Evolutionary conservation across 2,329 filamentous ascomycete species (phyloP).

Genomic region (Sclerotinia glacialis): DNA sequence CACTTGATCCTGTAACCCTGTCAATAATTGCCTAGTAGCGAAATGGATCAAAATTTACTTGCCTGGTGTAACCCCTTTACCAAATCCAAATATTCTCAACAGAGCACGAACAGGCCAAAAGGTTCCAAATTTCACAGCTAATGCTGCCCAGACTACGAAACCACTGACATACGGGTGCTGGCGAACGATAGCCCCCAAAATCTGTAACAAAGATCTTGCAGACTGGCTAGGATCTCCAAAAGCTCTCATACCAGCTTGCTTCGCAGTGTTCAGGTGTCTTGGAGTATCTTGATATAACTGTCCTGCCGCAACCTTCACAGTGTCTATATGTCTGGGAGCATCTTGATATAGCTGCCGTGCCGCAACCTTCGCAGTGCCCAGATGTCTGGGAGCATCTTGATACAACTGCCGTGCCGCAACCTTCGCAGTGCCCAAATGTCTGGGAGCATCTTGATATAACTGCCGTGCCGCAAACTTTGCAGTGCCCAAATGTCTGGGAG

Average conservation of each 20-base stretch:
- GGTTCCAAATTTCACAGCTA: slow-evolving; percentile 6
- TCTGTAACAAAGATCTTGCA: background rate
- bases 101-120: slow-evolving; percentile 10
- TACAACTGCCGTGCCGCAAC: slow-evolving; percentile 1
- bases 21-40: background rate
- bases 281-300: slow-evolving; percentile 10
- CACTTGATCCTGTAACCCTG: background rate
- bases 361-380: background rate
- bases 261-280: background rate
- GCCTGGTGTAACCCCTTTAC: slow-evolving; percentile 9
- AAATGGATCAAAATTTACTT: background rate
- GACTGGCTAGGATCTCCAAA: background rate
- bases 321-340: background rate
- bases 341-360: slow-evolving; percentile 9
- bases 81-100: slow-evolving; percentile 15
- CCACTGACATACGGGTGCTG: background rate
- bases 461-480: too few species aligned
- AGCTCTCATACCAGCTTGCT: background rate
- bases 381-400: slow-evolving; percentile 5
- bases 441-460: too few species aligned
- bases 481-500: background rate
- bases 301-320: background rate
- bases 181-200: background rate
- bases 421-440: too few species aligned
- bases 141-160: slow-evolving; percentile 1